A percentile compares a stretch with the other conserved stretches of the same genome.
Conservation (phyloP, 2,329 filamentous ascomycete genomes). For the Botrytis cinerea region DNA sequence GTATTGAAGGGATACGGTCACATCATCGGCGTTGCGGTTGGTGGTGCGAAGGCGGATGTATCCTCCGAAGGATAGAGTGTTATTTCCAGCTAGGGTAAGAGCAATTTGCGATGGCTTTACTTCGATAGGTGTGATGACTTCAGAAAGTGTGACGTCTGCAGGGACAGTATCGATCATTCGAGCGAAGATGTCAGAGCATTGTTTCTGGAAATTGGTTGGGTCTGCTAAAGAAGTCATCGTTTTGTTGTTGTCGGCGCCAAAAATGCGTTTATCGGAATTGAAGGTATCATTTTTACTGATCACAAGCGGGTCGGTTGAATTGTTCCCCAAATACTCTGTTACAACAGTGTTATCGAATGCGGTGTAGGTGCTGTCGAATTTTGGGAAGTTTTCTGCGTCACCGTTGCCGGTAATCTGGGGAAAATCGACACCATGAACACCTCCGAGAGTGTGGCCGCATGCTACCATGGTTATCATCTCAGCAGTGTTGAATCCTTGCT, state of each 20-base stretch:
- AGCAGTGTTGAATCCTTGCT: constrained; percentile 31
- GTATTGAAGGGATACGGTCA: neutral
- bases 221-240: constrained; percentile 53
- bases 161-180: constrained; percentile 63
- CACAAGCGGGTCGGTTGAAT: constrained; percentile 38
- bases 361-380: neutral
- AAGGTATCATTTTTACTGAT: constrained; percentile 50
- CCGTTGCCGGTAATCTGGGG: neutral
- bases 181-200: constrained; percentile 54
- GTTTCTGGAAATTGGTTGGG: constrained; percentile 47
- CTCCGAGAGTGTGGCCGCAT: constrained; percentile 32
- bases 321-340: neutral
- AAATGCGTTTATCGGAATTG: constrained; percentile 57
- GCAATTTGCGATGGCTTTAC: neutral
- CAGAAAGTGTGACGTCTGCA: constrained; percentile 50
- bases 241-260: constrained; percentile 54
- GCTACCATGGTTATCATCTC: constrained; percentile 33
- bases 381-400: neutral
- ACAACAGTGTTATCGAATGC: neutral
- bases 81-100: neutral
- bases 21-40: neutral
- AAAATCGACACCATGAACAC: constrained; percentile 28
- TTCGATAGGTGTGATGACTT: constrained; percentile 53
- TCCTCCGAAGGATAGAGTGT: neutral
- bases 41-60: constrained; percentile 14